Evolutionary conservation across 2,329 filamentous ascomycete species (phyloP), one percentile per base, ranked within the genome.

Genomic region (Claviceps digitariae): DNA sequence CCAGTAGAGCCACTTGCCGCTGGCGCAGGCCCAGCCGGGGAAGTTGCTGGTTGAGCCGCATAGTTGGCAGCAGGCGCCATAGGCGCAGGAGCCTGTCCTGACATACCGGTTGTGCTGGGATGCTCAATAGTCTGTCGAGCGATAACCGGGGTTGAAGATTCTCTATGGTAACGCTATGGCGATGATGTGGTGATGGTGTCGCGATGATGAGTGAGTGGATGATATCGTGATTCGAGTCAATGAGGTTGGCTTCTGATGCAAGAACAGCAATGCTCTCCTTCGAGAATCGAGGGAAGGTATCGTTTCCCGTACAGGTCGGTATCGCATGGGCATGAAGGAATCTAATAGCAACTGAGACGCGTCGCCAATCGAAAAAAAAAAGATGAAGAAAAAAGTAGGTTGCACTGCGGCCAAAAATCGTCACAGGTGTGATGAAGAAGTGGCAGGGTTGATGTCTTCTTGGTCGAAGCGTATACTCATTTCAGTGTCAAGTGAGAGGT

Each of bases 1-100:
- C 61, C 62, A 6, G 69, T 62, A 2, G 70, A 57, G 31, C 66
- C 56, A 5, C 69, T 59, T 20, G 71, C 63, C 8, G 61, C 59
- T 27, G 66, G 58, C 25, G 63, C 56, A 49, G 60, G 56, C 4
- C 61, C 59, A 52, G 64, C 64, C 27, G 69, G 69, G 52, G 68
- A 64, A 29, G 67, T 63, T 29, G 60, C 62, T 21, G 66, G 62
- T 55, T 67, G 64, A 27, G 62, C 62, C 52, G 59, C 61, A 61
- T 66, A 65, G 57, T 58, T 59, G 57, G 61, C 61, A 40, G 63
- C 59, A 31, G 65, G 59, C n/a, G 63, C 58, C 63, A 23, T 63
- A 60, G 45, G 59, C 59, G 53, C 38, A 52, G 65, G 62, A 48
- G 61, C 55, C 29, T 67, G 66, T 50, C 63, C 64, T 54, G 69